Evolutionary conservation across 345 rosid genomes (phyloP), one percentile per base, ranked within the genome.

Genomic region (Hibiscus mutabilis): DNA sequence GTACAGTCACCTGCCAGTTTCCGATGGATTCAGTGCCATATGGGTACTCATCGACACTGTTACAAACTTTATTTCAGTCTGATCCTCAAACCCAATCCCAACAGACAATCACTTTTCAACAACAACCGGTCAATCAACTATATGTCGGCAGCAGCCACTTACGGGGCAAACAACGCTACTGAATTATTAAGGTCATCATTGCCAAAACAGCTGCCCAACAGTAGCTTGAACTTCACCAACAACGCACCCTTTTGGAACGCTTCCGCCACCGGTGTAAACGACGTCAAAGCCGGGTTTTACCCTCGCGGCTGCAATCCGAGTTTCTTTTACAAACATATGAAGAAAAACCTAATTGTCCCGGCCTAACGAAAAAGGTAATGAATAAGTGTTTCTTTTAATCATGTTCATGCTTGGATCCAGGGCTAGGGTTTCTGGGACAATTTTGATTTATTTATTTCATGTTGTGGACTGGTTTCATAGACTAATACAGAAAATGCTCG

Each of bases 161-260:
- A 74, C 27, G 74, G 78, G 49, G 75, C 62, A 44, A 74, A 55
- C 9, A 70, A 53, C 60, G 65, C 66, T 5, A 44, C 77, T 52
- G 80, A 82, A 57, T 46, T 75, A 12, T 60, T 71, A 19, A 75
- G 78, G 66, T 85, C 78, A 44, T 82, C 82, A 0, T 69, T 80
- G 8, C 75, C 70, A 0, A 74, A 84, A 77, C 86, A 82, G 53
- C 76, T 77, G 22, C 77, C 78, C 60, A 37, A 37, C 10, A 74
- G 31, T 57, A 73, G 76, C 66, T 64, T 86, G 60, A 86, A 83
- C 37, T 82, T 86, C 70, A 77, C 88, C 44, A 79, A 86, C 78
- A 80, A 83, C 68, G 29, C 84, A 3, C 77, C 80, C 16, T 84
- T 79, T 9, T 84, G 85, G 86, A 84, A 84, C 72, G 79, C 86